phyloP scores from a whole-genome alignment of 1,139 yeast genomes.

The Pichia sp. region DNA sequence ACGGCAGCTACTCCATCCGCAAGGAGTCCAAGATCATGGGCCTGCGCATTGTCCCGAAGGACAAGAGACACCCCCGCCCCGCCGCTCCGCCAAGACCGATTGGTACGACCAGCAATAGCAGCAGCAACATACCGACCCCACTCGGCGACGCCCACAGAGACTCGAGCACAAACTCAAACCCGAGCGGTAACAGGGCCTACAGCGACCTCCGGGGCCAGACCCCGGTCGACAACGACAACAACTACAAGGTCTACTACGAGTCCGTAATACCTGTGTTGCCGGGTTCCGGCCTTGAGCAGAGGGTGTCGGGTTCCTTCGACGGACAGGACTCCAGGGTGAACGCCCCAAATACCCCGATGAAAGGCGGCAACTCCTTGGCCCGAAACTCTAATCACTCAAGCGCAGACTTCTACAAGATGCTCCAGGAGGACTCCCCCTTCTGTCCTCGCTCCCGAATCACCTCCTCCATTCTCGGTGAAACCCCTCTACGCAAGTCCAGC shows the following conservation, averaged over 20 bases:
- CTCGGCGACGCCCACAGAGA: too few species aligned
- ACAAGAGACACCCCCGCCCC: background rate
- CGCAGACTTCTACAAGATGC: conserved; percentile 10
- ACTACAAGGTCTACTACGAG: conserved; percentile 28
- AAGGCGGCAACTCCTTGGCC: background rate
- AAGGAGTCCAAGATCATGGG: conserved; percentile 27
- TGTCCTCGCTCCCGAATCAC: conserved; percentile 12
- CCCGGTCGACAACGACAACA: conserved; percentile 11
- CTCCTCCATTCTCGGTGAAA: background rate
- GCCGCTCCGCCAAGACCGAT: background rate
- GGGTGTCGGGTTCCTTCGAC: background rate
- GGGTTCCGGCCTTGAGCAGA: background rate
- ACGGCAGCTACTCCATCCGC: conserved; percentile 17
- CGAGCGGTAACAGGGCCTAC: background rate
- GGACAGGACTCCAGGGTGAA: background rate
- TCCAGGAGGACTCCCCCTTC: conserved; percentile 15
- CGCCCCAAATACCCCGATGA: conserved; percentile 4
- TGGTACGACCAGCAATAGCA: background rate
- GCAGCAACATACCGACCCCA: background rate
- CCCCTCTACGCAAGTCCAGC: background rate
- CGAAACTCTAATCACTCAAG: conserved; percentile 9
- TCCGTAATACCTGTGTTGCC: conserved; percentile 29
- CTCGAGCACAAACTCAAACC: too few species aligned
- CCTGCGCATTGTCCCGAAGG: conserved; percentile 17
- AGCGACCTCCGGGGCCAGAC: background rate